These are phyloP conservation scores for Porodaedalea pini DNA, from an alignment of 1,284 basidiomycete species.

Conservation along the genomic window DNA sequence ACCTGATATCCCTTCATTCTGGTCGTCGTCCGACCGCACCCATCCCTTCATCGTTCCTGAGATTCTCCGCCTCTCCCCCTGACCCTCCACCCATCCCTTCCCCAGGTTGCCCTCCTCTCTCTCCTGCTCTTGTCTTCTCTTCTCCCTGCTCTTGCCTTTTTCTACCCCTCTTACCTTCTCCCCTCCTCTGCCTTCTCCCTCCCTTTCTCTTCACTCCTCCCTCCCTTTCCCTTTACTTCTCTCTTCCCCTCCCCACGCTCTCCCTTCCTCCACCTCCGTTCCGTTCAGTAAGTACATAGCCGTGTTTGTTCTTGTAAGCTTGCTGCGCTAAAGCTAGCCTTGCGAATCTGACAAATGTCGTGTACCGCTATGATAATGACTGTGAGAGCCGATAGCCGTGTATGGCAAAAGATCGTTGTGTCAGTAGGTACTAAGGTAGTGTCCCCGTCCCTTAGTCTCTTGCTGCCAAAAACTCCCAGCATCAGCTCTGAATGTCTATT, in stretches of 20 bases:
- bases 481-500: not conserved
- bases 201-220: no score
- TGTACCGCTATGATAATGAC: no score
- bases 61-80: not conserved
- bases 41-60: not conserved
- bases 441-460: not conserved
- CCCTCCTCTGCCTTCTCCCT: not conserved
- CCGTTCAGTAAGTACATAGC: not conserved
- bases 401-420: no score
- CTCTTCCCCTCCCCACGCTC: not conserved
- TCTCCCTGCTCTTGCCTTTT: no score
- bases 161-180: no score
- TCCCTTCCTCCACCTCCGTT: not conserved
- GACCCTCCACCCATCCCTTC: not conserved
- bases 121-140: no score
- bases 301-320: not conserved
- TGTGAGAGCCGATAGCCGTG: no score
- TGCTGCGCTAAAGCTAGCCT: no score
- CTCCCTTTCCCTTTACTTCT: no score
- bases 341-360: not conserved
- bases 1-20: conserved; percentile 9
- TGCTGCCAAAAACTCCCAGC: not conserved
- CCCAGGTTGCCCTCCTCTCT: not conserved
- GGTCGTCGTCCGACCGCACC: not conserved
- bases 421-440: not conserved